Evolutionary conservation across 225 moss, liverwort and hornwort species (phyloP), one percentile per base, ranked within the genome.

Genomic region (Thuidium tamariscinum): DNA sequence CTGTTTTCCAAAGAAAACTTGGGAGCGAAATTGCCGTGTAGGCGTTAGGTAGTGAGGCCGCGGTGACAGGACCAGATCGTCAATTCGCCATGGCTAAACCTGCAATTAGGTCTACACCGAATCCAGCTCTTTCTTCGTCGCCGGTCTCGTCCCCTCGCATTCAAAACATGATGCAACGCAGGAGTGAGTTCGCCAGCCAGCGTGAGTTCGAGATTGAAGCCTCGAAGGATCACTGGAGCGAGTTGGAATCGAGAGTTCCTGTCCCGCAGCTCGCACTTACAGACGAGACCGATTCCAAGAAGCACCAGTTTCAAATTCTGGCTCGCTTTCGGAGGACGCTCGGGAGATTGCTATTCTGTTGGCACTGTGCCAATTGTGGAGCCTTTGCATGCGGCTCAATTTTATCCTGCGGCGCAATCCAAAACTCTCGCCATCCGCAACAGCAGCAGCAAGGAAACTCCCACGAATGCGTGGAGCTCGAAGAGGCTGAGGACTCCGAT

Each of bases 141-240:
- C 86, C 74, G 26, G 74, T 48, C 34, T 63, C 70, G 5, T 92
- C 92, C 22, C 62, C 92, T 42, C 90, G 92, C 80, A 89, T 92
- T 51, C 74, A 83, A 51, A 87, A 56, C 79, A 46, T 92, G 87
- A 64, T 92, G 79, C 82, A 89, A 80, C 88, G 88, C 41, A 85
- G 88, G 85, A 83, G 85, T 80, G 88, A 83, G 79, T 90, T 89
- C 41, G 82, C 64, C 41, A 89, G 82, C 65, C 79, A 87, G 74
- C 52, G n/a, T 16, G 90, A 92, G 83, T 90, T 88, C 42, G 92
- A 92, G 80, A 90, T 92, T 36, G 92, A 87, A 80, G 87, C 90
- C 21, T 92, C 92, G 3, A 89, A 86, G 64, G 92, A 85, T 74
- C 92, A 92, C 88, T 92, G 92, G 92, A 92, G 92, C 85, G 90